phyloP scores from a whole-genome alignment of 2,329 filamentous ascomycete species.

The Penicillium sp. region DNA sequence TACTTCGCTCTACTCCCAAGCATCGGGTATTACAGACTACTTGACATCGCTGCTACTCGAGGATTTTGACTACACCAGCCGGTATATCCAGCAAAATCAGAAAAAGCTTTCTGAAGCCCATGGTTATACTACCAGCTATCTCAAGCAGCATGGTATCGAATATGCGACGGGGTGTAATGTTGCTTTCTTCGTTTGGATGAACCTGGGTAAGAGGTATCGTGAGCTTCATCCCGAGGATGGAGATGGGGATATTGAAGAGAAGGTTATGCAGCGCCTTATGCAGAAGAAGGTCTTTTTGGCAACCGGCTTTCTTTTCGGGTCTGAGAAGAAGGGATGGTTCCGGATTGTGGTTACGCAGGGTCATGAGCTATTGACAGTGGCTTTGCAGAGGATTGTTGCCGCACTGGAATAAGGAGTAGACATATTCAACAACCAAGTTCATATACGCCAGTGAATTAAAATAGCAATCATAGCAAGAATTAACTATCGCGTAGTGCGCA shows the following conservation, averaged over 20 bases:
- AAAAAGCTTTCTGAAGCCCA: constrained; percentile 45
- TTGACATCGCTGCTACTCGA: constrained; percentile 45
- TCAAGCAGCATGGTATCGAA: constrained; percentile 47
- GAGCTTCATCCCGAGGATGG: constrained; percentile 21
- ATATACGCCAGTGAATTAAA: neutral
- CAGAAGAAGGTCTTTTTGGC: constrained; percentile 40
- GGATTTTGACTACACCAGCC: constrained; percentile 47
- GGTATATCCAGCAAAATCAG: constrained; percentile 50
- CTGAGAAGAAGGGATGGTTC: constrained; percentile 47
- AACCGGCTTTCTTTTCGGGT: constrained; percentile 38
- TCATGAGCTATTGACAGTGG: constrained; percentile 33
- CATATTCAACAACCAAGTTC: neutral
- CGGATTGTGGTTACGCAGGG: constrained; percentile 44
- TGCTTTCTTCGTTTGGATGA: constrained; percentile 60
- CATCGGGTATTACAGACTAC: constrained; percentile 47
- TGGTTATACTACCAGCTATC: constrained; percentile 37
- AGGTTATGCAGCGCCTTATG: constrained; percentile 39
- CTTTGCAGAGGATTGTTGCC: constrained; percentile 31
- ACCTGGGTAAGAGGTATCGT: constrained; percentile 44
- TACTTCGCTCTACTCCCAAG: constrained; percentile 50
- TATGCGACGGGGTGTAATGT: constrained; percentile 55
- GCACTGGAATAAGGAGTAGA: constrained; percentile 15
- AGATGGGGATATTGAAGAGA: constrained; percentile 24
- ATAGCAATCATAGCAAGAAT: too few relatives aligned
- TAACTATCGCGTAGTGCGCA: too few relatives aligned